phyloP scores from a whole-genome alignment of 345 rosid genomes.

The Chamaenerion angustifolium region DNA sequence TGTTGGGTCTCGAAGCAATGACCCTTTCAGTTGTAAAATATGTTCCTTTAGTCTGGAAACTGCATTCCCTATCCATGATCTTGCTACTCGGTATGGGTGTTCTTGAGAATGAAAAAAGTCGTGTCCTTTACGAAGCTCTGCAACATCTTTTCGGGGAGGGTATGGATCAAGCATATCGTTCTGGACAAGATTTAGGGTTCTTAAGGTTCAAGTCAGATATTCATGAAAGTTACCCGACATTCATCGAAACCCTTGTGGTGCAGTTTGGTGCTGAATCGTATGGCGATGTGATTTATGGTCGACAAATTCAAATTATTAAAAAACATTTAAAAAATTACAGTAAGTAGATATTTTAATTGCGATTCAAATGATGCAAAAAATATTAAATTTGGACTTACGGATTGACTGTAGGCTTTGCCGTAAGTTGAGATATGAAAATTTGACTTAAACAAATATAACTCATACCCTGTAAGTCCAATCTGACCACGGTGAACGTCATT shows the following conservation, averaged over 20 bases:
- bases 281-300: slow-evolving; percentile 55
- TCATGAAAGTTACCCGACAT: slow-evolving; percentile 57
- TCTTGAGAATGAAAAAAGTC: slow-evolving; percentile 56
- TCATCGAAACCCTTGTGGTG: slow-evolving; percentile 62
- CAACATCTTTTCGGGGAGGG: slow-evolving; percentile 60
- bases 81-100: slow-evolving; percentile 62
- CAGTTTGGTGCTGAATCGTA: slow-evolving; percentile 74
- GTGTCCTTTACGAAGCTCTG: slow-evolving; percentile 44
- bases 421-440: too few species aligned
- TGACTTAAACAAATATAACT: too few species aligned
- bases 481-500: too few species aligned
- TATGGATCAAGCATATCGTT: slow-evolving; percentile 35
- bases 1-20: slow-evolving; percentile 63
- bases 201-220: slow-evolving; percentile 59
- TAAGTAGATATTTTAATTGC: too few species aligned
- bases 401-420: too few species aligned
- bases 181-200: slow-evolving; percentile 15
- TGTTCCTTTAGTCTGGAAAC: slow-evolving; percentile 69
- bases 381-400: too few species aligned
- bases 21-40: slow-evolving; percentile 37
- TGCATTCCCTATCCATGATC: slow-evolving; percentile 63
- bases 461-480: too few species aligned
- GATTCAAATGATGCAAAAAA: too few species aligned
- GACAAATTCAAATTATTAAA: too few species aligned
- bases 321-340: too few species aligned